Evolutionary conservation across 768 basidiomycete species (phyloP).

Genomic region (Mycena rebaudengoi): DNA sequence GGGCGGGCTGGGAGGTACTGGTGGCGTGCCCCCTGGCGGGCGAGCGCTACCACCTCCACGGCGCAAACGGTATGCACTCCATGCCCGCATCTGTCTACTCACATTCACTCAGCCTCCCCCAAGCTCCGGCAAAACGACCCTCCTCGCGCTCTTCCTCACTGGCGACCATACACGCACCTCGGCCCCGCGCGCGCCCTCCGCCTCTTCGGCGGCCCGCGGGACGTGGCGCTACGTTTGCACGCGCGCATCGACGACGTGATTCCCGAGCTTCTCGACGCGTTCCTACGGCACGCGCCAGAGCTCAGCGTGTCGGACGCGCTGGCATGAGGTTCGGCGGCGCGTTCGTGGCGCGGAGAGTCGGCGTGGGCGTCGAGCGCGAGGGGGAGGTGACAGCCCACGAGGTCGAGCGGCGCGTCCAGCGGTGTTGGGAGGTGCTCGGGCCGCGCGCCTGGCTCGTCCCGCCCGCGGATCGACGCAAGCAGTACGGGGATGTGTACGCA

Average conservation of each 20-base stretch:
- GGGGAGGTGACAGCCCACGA: constrained; percentile 42
- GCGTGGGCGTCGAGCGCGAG: constrained; percentile 51
- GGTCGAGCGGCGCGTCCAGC: constrained; percentile 43
- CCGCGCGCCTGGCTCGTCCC: constrained; percentile 62
- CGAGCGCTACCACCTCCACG: constrained; percentile 92
- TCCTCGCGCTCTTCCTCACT: constrained; percentile 86
- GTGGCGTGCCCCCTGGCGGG: too few relatives aligned
- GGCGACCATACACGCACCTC: constrained; percentile 85
- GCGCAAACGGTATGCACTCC: constrained; percentile 88
- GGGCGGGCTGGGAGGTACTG: too few relatives aligned
- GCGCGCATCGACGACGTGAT: constrained; percentile 80
- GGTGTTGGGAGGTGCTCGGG: constrained; percentile 69
- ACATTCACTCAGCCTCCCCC: background rate
- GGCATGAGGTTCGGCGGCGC: constrained; percentile 89
- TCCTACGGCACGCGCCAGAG: constrained; percentile 71
- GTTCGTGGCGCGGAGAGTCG: too few relatives aligned
- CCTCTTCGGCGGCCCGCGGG: constrained; percentile 72
- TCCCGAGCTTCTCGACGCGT: constrained; percentile 92
- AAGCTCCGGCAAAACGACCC: constrained; percentile 97
- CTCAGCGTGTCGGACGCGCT: constrained; percentile 83
- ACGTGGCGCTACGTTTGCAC: constrained; percentile 74
- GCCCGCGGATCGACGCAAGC: background rate
- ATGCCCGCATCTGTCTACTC: background rate
- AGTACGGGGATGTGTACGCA: background rate
- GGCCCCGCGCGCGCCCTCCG: constrained; percentile 54